A percentile compares a stretch with the other conserved stretches of the same genome.
These are phyloP conservation scores for Tilletia walkeri DNA, from an alignment of 1,284 basidiomycete genomes.

Conservation along the genomic window DNA sequence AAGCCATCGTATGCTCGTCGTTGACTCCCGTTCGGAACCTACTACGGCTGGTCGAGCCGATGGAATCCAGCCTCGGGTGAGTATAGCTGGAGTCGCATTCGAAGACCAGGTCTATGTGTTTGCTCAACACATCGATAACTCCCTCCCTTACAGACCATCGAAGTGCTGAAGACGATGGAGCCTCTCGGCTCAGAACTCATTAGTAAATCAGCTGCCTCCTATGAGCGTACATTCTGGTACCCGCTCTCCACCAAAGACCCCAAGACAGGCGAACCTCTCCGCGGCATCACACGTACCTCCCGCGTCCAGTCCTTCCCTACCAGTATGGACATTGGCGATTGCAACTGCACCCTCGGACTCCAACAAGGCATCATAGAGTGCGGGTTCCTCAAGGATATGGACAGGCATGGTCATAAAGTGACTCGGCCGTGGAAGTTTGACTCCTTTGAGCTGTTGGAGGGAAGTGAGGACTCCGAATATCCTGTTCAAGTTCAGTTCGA, in stretches of 20 bases:
- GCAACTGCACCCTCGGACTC: constrained; percentile 56
- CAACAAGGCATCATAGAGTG: constrained; percentile 58
- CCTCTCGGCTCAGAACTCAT: constrained; percentile 52
- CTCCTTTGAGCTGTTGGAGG: constrained; percentile 32
- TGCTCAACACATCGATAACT: background rate
- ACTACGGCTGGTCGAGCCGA: constrained; percentile 57
- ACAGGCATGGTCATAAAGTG: constrained; percentile 52
- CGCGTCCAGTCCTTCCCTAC: constrained; percentile 58
- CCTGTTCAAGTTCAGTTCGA: constrained; percentile 48
- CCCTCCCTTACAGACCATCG: constrained; percentile 59
- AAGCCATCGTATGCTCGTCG: constrained; percentile 45
- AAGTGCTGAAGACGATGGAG: constrained; percentile 63
- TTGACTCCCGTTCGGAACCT: constrained; percentile 56
- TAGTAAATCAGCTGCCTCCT: constrained; percentile 49
- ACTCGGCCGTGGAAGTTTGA: constrained; percentile 52
- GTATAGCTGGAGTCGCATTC: background rate
- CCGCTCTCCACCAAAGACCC: constrained; percentile 32
- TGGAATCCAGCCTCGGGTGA: constrained; percentile 56
- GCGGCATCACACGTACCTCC: constrained; percentile 54
- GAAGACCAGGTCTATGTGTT: background rate
- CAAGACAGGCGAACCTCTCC: constrained; percentile 34
- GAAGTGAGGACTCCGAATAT: constrained; percentile 33
- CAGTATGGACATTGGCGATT: constrained; percentile 57
- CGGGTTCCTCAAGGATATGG: constrained; percentile 56
- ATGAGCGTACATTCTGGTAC: constrained; percentile 57